Conservation (phyloP, 805 yeast species). For the Spathaspora girioi region DNA sequence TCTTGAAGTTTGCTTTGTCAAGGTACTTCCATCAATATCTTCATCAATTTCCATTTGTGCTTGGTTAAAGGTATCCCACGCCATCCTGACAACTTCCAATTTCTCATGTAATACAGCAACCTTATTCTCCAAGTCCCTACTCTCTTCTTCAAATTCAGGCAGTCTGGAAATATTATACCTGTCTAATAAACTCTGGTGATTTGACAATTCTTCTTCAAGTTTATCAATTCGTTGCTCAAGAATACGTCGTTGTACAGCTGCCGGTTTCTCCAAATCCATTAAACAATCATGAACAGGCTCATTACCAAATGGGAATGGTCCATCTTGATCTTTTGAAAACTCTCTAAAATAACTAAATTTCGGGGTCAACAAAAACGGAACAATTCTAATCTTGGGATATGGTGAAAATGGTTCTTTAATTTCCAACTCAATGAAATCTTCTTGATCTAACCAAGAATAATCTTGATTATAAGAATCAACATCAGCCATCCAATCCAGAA, state of each 20-base stretch:
- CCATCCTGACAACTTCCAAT: constrained; percentile 20
- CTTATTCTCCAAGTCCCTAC: constrained; percentile 7
- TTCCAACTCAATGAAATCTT: constrained; percentile 74
- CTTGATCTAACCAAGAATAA: constrained; percentile 64
- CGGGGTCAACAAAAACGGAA: constrained; percentile 52
- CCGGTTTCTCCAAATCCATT: constrained; percentile 52
- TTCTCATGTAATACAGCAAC: constrained; percentile 15
- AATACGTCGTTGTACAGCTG: constrained; percentile 47
- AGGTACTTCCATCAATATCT: constrained; percentile 1
- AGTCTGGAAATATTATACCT: constrained; percentile 14
- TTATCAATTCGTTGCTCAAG: constrained; percentile 23
- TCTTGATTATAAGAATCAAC: constrained; percentile 26
- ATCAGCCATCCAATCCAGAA: constrained; percentile 20
- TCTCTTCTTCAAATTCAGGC: constrained; percentile 5
- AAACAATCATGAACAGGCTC: constrained; percentile 64
- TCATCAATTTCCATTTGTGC: not conserved
- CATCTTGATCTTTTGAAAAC: constrained; percentile 38
- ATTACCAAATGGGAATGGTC: constrained; percentile 56
- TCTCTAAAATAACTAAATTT: constrained; percentile 60
- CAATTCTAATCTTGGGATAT: constrained; percentile 40
- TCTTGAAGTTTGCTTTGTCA: constrained; percentile 12
- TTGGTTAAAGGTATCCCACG: constrained; percentile 20
- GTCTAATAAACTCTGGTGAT: constrained; percentile 17
- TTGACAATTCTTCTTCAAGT: constrained; percentile 24
- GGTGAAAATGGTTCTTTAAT: constrained; percentile 37